phyloP scores from a whole-genome alignment of 345 rosid species.

The Populus deltoides region DNA sequence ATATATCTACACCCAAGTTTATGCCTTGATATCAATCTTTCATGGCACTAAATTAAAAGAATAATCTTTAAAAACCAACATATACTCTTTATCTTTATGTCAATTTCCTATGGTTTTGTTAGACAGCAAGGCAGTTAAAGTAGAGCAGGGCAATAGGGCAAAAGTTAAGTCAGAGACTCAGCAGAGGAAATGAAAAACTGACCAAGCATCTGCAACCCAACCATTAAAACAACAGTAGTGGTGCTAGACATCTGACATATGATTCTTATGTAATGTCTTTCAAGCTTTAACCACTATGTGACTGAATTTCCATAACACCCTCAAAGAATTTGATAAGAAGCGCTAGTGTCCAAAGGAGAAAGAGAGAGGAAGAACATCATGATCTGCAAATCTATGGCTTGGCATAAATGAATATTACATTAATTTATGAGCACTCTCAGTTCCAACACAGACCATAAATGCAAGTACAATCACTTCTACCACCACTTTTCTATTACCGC shows the following conservation, averaged over 20 bases:
- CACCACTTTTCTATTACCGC: conserved; percentile 20
- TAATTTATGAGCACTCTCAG: conserved; percentile 27
- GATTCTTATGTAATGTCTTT: conserved; percentile 18
- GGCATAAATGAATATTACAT: conserved; percentile 31
- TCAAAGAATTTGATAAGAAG: not conserved
- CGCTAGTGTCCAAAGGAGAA: not conserved
- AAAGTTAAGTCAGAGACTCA: conserved; percentile 13
- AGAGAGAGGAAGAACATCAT: not conserved
- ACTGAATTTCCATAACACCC: conserved; percentile 4
- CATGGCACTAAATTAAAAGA: not conserved
- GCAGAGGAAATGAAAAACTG: conserved; percentile 13
- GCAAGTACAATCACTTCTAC: conserved; percentile 30
- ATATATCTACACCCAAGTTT: not conserved
- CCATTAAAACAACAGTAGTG: conserved; percentile 4
- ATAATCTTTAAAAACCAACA: not conserved
- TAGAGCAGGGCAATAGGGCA: conserved; percentile 10
- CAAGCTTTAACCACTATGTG: conserved; percentile 14
- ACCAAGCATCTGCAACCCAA: conserved; percentile 19
- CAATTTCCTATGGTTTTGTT: not conserved
- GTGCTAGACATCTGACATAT: conserved; percentile 24
- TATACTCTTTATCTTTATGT: not conserved
- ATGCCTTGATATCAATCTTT: not conserved
- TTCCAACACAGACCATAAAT: conserved; percentile 23
- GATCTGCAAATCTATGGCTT: conserved; percentile 26
- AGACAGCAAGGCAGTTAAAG: conserved; percentile 27